Evolutionary conservation across 495 filamentous ascomycete genomes (phyloP).

Genomic region (Penicillium flavigenum): DNA sequence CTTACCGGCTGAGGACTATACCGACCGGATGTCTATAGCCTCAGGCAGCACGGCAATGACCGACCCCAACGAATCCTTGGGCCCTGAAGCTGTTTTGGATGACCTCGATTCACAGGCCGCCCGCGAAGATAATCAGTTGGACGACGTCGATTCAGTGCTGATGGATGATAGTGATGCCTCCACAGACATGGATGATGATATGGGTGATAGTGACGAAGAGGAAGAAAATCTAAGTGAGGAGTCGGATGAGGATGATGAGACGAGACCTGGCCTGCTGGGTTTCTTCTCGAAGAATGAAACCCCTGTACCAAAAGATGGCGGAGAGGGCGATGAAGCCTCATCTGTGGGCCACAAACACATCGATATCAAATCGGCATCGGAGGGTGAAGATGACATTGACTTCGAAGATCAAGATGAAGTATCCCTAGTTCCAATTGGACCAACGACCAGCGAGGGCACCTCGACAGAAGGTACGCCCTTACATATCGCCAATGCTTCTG

Average conservation of each 20-base stretch:
- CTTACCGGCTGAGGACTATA: constrained; percentile 44
- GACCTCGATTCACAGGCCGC: constrained; percentile 28
- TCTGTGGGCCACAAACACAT: constrained; percentile 24
- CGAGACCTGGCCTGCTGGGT: constrained; percentile 61
- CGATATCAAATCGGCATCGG: constrained; percentile 21
- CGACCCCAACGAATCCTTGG: constrained; percentile 18
- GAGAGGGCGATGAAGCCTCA: constrained; percentile 27
- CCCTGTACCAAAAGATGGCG: constrained; percentile 37
- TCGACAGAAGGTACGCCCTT: constrained; percentile 22
- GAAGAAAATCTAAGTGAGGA: constrained; percentile 16
- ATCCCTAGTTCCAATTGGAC: constrained; percentile 45
- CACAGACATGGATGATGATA: constrained; percentile 85
- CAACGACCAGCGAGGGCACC: constrained; percentile 12
- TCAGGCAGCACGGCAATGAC: constrained; percentile 25
- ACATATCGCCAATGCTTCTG: constrained; percentile 22
- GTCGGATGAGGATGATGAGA: constrained; percentile 53
- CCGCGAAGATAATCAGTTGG: constrained; percentile 45
- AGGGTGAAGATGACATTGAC: constrained; percentile 27
- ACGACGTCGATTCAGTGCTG: constrained; percentile 66
- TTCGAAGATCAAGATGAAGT: constrained; percentile 48
- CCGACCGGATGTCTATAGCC: constrained; percentile 30
- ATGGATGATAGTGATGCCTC: constrained; percentile 78
- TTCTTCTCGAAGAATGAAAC: constrained; percentile 57
- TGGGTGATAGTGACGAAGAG: constrained; percentile 64
- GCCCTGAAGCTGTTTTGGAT: constrained; percentile 23